These are phyloP conservation scores for Fusarium sp. DNA, from an alignment of 2,329 filamentous ascomycete genomes.

Conservation along the genomic window DNA sequence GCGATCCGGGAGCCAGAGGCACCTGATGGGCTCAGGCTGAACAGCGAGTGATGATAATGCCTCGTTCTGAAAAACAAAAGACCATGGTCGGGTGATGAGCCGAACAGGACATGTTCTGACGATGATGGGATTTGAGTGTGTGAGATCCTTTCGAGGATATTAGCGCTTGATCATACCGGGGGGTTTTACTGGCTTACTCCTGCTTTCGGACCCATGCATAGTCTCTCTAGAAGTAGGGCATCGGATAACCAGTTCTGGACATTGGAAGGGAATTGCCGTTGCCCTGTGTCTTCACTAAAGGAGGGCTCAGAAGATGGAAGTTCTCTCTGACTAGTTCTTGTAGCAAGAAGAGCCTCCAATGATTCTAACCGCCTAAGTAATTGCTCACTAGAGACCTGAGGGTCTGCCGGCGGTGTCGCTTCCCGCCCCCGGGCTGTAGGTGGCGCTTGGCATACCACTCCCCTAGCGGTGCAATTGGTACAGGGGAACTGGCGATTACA, in stretches of 20 bases:
- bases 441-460: neutral
- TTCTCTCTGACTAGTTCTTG: neutral
- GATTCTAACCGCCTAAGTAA: neutral
- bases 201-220: neutral
- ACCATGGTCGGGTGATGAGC: neutral
- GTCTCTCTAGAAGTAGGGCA: neutral
- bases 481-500: neutral
- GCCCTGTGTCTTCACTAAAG: neutral
- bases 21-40: neutral
- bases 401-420: neutral
- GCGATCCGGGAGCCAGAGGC: slow-evolving; percentile 43
- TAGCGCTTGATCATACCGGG: neutral
- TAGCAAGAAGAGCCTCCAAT: neutral
- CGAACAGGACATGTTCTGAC: neutral
- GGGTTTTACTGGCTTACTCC: neutral
- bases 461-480: neutral
- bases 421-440: neutral
- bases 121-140: neutral
- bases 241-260: neutral
- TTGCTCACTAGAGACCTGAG: neutral
- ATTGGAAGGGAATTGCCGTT: neutral
- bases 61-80: neutral
- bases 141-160: neutral
- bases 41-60: neutral
- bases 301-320: neutral